Percentiles rank a stretch among this genome's conserved stretches.
Evolutionary conservation across 306 rosid species (phyloP).

Genomic region (Casuarina cunninghamiana): DNA sequence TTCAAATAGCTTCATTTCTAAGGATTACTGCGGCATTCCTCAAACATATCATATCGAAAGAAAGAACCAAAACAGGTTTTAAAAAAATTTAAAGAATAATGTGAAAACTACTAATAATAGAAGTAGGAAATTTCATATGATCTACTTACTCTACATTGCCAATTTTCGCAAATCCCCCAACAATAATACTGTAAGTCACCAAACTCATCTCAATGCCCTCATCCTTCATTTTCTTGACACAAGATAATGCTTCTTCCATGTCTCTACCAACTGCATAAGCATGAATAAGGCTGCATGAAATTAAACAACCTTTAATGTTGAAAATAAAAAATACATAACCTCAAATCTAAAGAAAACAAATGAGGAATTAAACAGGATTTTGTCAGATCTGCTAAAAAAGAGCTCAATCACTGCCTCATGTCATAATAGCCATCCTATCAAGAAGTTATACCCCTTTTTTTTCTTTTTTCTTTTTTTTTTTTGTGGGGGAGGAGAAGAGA

Average conservation of each 20-base stretch:
- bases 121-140: not conserved
- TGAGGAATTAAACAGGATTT: not conserved
- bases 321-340: not conserved
- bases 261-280: conserved; percentile 99
- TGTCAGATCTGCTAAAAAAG: not conserved
- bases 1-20: not conserved
- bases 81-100: not conserved
- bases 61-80: not conserved
- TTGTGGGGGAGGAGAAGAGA: too few relatives aligned
- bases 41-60: not conserved
- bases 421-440: not conserved
- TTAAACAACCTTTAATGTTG: conserved; percentile 32
- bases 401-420: not conserved
- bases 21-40: not conserved
- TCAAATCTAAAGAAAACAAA: not conserved
- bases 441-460: not conserved
- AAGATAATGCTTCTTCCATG: conserved; percentile 94
- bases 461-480: too few relatives aligned
- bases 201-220: conserved; percentile 83
- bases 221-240: conserved; percentile 90
- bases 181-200: conserved; percentile 92
- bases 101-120: not conserved
- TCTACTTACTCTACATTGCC: conserved; percentile 81
- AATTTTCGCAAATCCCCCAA: conserved; percentile 81
- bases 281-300: conserved; percentile 90